A percentile compares a stretch with the other conserved stretches of the same genome.
Evolutionary conservation across 768 basidiomycete genomes (phyloP).

Genomic region (Pleurotus pulmonarius): DNA sequence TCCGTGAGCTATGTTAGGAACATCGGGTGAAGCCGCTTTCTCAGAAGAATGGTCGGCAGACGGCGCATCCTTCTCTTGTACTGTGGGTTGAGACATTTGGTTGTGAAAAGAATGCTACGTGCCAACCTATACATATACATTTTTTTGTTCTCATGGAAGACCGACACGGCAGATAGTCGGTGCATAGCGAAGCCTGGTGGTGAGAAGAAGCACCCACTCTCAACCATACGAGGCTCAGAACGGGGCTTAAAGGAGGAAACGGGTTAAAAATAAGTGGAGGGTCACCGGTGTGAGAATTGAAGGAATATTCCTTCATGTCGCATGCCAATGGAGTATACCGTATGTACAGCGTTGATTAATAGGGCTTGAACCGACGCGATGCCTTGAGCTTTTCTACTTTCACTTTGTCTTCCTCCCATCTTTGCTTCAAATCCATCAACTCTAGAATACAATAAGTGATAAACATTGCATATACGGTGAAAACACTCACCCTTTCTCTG

Average conservation of each 20-base stretch:
- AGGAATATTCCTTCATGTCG: too few relatives aligned
- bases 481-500: conserved; percentile 67
- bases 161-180: neutral
- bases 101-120: too few relatives aligned
- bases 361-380: conserved; percentile 82
- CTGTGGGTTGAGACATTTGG: too few relatives aligned
- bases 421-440: conserved; percentile 69
- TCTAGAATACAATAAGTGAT: conserved; percentile 32
- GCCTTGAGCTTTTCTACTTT: conserved; percentile 79
- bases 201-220: neutral
- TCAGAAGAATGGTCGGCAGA: neutral
- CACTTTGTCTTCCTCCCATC: conserved; percentile 87
- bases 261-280: too few relatives aligned
- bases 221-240: neutral
- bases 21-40: neutral
- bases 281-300: too few relatives aligned
- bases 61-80: neutral
- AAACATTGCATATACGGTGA: conserved; percentile 4
- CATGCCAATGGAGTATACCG: too few relatives aligned
- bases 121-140: too few relatives aligned
- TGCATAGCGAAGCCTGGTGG: neutral
- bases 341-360: conserved; percentile 33
- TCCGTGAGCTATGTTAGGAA: neutral
- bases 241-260: too few relatives aligned
- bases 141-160: neutral